Percentiles rank a stretch among this genome's conserved stretches.
Conservation (phyloP, 2,329 filamentous ascomycete genomes). For the Neurospora sp. region DNA sequence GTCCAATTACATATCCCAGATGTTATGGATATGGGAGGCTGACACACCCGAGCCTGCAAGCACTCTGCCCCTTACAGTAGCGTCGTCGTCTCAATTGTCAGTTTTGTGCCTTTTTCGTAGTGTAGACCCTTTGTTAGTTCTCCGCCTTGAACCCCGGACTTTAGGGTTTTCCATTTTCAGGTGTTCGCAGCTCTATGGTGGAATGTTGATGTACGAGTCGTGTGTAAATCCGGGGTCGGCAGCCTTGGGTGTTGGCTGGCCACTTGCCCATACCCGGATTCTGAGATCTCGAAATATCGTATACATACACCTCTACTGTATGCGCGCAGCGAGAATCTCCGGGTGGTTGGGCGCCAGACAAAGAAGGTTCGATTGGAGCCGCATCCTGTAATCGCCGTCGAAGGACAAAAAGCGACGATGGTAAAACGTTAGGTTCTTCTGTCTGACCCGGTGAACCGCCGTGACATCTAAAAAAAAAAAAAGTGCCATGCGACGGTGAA, state of each 20-base stretch:
- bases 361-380: not conserved
- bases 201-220: not conserved
- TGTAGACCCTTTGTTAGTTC: not conserved
- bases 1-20: not conserved
- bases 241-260: not conserved
- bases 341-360: not conserved
- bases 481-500: not conserved
- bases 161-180: not conserved
- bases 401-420: not conserved
- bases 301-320: not conserved
- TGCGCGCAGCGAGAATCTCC: not conserved
- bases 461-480: not conserved
- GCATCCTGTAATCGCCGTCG: not conserved
- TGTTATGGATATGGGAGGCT: not conserved
- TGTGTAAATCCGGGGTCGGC: not conserved
- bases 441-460: not conserved
- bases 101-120: not conserved
- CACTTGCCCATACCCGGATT: not conserved
- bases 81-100: not conserved
- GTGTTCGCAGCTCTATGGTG: not conserved
- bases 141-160: not conserved
- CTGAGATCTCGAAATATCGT: not conserved
- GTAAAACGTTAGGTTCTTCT: not conserved
- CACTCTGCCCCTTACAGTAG: not conserved
- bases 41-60: not conserved